Conservation (phyloP, 768 basidiomycete genomes). For the Pulveroboletus sp. region DNA sequence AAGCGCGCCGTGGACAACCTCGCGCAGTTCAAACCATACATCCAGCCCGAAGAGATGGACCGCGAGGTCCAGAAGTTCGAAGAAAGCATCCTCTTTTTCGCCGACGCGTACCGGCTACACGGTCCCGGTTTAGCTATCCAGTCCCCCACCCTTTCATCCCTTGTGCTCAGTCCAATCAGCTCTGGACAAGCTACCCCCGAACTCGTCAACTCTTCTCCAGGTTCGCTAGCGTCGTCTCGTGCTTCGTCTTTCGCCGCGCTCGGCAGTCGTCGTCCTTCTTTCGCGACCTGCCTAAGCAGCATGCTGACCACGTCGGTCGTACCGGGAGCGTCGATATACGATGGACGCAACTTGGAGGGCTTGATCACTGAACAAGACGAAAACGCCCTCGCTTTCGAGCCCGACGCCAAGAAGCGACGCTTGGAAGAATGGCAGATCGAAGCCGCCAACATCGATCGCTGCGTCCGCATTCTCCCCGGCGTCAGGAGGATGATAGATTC, state of each 20-base stretch:
- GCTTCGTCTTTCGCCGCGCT: constrained; percentile 37
- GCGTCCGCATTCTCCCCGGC: constrained; percentile 69
- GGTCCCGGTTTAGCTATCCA: constrained; percentile 35
- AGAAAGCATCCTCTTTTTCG: constrained; percentile 59
- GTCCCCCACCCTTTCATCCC: constrained; percentile 18
- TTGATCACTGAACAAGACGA: constrained; percentile 35
- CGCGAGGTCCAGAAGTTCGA: constrained; percentile 59
- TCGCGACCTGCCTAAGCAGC: constrained; percentile 39
- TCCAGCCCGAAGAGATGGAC: constrained; percentile 54
- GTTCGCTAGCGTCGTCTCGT: constrained; percentile 43
- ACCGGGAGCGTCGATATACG: constrained; percentile 27
- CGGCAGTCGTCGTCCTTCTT: constrained; percentile 44
- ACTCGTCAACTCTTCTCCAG: constrained; percentile 31
- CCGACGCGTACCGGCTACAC: constrained; percentile 51
- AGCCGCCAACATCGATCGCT: constrained; percentile 52
- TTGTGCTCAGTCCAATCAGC: constrained; percentile 18
- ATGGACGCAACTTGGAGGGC: constrained; percentile 25
- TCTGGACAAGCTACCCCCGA: constrained; percentile 42
- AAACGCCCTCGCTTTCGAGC: constrained; percentile 29
- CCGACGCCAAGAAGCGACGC: constrained; percentile 28
- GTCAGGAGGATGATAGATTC: constrained; percentile 62
- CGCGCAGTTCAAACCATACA: constrained; percentile 53
- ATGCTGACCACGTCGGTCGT: constrained; percentile 37
- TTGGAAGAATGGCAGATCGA: constrained; percentile 54
- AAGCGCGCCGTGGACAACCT: constrained; percentile 77